Evolutionary conservation across 352 stramenopile species (phyloP), one percentile per base, ranked within the genome.

Genomic region (Globisporangium megalacanthum): DNA sequence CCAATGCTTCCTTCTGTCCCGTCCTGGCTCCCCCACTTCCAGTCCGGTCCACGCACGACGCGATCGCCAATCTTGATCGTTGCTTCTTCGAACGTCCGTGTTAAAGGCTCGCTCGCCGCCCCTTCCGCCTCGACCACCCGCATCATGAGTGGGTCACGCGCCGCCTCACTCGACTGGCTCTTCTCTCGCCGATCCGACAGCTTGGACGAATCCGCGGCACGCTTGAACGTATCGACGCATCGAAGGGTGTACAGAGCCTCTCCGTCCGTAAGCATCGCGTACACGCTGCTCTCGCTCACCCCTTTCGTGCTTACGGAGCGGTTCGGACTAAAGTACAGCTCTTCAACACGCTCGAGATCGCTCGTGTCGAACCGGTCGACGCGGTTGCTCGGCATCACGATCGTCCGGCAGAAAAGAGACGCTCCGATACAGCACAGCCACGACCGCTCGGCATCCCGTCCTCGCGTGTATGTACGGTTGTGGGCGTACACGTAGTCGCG

Each of bases 1-100:
- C 82, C 82, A 6, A 65, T 56, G 20, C 66, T 73, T 31, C 76
- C 82, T 49, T 79, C 68, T 53, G 83, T 74, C 1, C 82, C 82
- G 60, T 92, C 82, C 70, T 92, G 82, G 37, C 83, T 80, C 17
- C 76, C 84, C 82, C 82, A 92, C 61, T 92, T 92, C 82, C 82
- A 92, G 45, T 90, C 75, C 46, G 82, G 82, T 0, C 82, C 82
- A 50, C 82, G 74, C 44, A 92, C 55, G 49, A 92, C 79, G 31
- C 82, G 73, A 64, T 89, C 76, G 14, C 79, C 79, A n/a, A 92
- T 68, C 8, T 67, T 62, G 56, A 92, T 82, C 29, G 47, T 48
- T 20, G 31, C 39, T 0, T 57, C 62, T 17, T 63, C 56, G 22
- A 54, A 35, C 15, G 36, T 57, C 9, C 44, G 19, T 7, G 19